Percentiles rank a stretch among this genome's conserved stretches.
Conservation (phyloP, 306 rosid genomes). For the Cucumis cinereus region DNA sequence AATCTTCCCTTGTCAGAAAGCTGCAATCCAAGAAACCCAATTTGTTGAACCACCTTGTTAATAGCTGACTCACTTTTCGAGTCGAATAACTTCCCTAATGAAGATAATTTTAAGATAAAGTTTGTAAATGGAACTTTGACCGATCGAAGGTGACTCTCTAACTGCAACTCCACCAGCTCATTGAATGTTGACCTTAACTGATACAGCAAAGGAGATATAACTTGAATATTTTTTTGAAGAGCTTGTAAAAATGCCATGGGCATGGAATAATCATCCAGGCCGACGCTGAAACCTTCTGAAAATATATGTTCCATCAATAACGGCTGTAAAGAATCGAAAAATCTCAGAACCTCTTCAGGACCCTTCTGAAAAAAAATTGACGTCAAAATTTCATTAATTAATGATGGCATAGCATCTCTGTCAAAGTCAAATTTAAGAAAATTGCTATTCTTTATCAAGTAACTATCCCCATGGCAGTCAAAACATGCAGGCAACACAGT, state of each 20-base stretch:
- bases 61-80: conserved; percentile 68
- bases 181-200: conserved; percentile 54
- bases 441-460: conserved; percentile 44
- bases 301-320: conserved; percentile 80
- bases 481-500: conserved; percentile 54
- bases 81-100: conserved; percentile 59
- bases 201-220: conserved; percentile 38
- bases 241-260: conserved; percentile 25
- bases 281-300: conserved; percentile 74
- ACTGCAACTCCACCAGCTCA: conserved; percentile 55
- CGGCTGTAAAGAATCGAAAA: conserved; percentile 65
- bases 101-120: conserved; percentile 48
- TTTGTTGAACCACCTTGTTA: conserved; percentile 67
- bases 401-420: conserved; percentile 39
- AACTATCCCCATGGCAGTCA: conserved; percentile 55
- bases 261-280: conserved; percentile 63
- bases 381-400: conserved; percentile 61
- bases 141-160: conserved; percentile 47
- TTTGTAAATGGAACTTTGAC: conserved; percentile 35
- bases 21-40: conserved; percentile 81
- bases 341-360: conserved; percentile 57
- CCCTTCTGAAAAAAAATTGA: conserved; percentile 73
- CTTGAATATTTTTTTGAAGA: conserved; percentile 34
- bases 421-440: conserved; percentile 40
- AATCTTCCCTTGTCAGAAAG: conserved; percentile 67